Evolutionary conservation across 2,329 filamentous ascomycete genomes (phyloP), one percentile per base, ranked within the genome.

Genomic region (Venturia nashicola): DNA sequence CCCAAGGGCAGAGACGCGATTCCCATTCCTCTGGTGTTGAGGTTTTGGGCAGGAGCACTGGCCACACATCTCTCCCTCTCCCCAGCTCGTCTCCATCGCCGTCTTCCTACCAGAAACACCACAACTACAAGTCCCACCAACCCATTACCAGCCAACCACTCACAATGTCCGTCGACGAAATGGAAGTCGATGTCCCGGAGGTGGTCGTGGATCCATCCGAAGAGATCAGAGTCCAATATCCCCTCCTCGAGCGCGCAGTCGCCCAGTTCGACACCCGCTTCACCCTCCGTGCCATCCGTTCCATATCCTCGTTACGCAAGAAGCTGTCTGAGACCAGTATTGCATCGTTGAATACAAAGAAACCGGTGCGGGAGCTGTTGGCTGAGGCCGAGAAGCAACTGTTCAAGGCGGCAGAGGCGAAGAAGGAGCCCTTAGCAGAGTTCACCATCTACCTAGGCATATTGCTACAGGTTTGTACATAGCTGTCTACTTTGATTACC

Each of bases 211-310:
- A 65, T 32, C 42, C 59, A 5, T 48, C 63, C 2, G 59, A 73
- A 97, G 94, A 97, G 76, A 96, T 99, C 79, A 94, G 92, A 78
- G 87, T 85, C 82, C 97, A 95, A 78, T 97, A 97, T 74, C 85
- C 86, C 62, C 83, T 99, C 68, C 83, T 99, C 72, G 92, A 97
- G 72, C 89, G 91, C 72, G 94, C 92, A 68, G 93, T 99, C 68
- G 83, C 87, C 68, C 86, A 95, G 71, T 99, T 97, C 76, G 94
- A 99, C 78, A 86, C 92, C 65, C 87, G 94, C 80, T 99, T 97
- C 78, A 91, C 93, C 65, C 88, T 99, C 68, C 86, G 94, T 73
- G 94, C 94, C 67, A 84, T 99, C 68, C 89, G 94, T 71, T 96
- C 92, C 70, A 96, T 97, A 78, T 96, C 94, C 48, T 92, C 91